Evolutionary conservation across 495 filamentous ascomycete genomes (phyloP).

Genomic region (Xylaria acuta): DNA sequence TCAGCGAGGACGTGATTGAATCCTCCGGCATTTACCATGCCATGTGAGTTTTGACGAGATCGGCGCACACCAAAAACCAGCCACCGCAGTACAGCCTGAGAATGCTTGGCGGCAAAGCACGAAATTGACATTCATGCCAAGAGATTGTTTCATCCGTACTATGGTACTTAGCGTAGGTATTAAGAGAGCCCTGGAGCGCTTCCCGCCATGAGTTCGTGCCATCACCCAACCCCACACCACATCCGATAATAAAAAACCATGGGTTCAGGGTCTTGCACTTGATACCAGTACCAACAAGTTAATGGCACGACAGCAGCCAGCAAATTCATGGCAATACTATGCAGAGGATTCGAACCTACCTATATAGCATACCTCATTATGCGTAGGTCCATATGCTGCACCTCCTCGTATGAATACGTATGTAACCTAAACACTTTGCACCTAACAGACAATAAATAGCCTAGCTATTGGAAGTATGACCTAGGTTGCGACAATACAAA

Average conservation of each 20-base stretch:
- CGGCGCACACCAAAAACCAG: slow-evolving; percentile 18
- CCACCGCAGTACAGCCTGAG: neutral
- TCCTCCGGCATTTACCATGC: slow-evolving; percentile 20
- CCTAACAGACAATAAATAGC: neutral
- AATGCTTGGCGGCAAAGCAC: slow-evolving; percentile 1
- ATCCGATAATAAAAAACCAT: neutral
- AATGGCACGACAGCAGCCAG: neutral
- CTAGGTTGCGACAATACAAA: no score
- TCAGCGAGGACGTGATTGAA: neutral
- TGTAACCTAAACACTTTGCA: neutral
- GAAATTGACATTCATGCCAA: neutral
- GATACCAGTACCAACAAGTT: neutral
- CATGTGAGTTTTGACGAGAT: slow-evolving; percentile 11
- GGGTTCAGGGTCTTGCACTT: neutral
- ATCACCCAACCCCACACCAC: neutral
- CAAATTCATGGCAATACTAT: neutral
- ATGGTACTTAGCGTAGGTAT: neutral
- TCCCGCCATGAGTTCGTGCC: neutral
- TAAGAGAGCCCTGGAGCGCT: neutral
- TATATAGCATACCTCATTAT: neutral
- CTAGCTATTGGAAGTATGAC: neutral
- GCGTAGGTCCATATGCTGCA: neutral
- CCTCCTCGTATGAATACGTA: neutral
- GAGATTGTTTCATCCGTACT: slow-evolving; percentile 13
- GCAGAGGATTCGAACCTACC: neutral